Conservation (phyloP, 257 asterid genomes). For the Solanum arcanum region DNA sequence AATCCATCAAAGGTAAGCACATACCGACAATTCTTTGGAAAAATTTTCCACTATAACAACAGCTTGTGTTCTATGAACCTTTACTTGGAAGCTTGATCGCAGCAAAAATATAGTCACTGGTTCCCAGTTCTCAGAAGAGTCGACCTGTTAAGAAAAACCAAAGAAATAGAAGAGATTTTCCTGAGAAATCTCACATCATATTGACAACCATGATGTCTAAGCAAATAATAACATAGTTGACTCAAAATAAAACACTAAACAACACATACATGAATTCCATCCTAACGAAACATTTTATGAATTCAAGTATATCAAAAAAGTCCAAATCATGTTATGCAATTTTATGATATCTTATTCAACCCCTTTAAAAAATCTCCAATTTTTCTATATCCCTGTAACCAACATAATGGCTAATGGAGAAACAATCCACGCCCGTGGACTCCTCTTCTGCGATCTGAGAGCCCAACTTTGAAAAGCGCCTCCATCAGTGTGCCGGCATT, state of each 20-base stretch:
- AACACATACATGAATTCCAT: neutral
- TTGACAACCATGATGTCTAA: neutral
- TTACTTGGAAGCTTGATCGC: slow-evolving; percentile 70
- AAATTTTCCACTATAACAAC: slow-evolving; percentile 51
- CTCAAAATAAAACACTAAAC: neutral
- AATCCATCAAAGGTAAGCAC: slow-evolving; percentile 17
- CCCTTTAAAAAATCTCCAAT: neutral
- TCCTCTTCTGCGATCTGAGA: neutral
- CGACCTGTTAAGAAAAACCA: slow-evolving; percentile 38
- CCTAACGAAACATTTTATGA: neutral
- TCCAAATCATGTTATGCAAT: neutral
- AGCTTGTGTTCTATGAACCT: slow-evolving; percentile 56
- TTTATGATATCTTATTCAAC: neutral
- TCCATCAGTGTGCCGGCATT: neutral
- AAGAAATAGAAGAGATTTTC: neutral
- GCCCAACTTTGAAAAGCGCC: neutral
- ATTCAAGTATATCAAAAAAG: neutral
- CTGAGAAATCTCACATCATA: neutral
- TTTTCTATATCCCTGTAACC: neutral
- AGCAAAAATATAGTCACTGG: slow-evolving; percentile 49
- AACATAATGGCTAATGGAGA: neutral
- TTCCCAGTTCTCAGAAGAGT: slow-evolving; percentile 85
- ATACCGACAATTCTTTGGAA: slow-evolving; percentile 74
- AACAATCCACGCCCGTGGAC: neutral
- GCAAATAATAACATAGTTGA: neutral